Conservation (phyloP, 139 green algal genomes). For the Monoraphidium neglectum region DNA sequence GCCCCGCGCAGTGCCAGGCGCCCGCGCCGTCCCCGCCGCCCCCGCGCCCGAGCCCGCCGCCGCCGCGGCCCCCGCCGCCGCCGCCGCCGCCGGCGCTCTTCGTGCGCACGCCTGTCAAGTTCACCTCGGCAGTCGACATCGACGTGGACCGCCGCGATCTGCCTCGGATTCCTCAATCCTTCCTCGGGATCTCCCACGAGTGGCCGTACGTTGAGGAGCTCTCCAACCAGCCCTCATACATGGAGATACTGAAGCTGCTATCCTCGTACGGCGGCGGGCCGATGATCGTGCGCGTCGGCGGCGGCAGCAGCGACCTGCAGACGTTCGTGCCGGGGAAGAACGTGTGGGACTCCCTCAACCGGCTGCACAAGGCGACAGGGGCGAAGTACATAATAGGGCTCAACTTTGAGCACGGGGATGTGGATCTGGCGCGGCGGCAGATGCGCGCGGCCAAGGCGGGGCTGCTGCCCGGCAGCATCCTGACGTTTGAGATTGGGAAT, state of each 20-base stretch:
- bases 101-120: no score
- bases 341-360: slow-evolving; percentile 11
- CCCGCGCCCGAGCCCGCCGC: no score
- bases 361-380: background rate
- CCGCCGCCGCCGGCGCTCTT: no score
- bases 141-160: background rate
- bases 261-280: slow-evolving; percentile 11
- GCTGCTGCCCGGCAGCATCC: slow-evolving; percentile 10
- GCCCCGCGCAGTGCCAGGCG: no score
- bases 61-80: no score
- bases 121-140: no score
- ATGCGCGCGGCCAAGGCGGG: background rate
- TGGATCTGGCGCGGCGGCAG: background rate
- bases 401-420: slow-evolving; percentile 6
- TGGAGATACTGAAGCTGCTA: slow-evolving; percentile 8
- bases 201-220: slow-evolving; percentile 28
- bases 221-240: slow-evolving; percentile 20
- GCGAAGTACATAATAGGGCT: slow-evolving; percentile 21
- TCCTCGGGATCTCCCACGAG: slow-evolving; percentile 34
- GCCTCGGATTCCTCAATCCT: slow-evolving; percentile 19
- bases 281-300: slow-evolving; percentile 18
- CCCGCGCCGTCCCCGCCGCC: no score
- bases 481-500: slow-evolving; percentile 26
- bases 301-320: slow-evolving; percentile 29
- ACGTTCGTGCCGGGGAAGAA: background rate